Base-by-base conservation (phyloP, 2,329 filamentous ascomycete genomes). In the Colletotrichum melonis region DNA sequence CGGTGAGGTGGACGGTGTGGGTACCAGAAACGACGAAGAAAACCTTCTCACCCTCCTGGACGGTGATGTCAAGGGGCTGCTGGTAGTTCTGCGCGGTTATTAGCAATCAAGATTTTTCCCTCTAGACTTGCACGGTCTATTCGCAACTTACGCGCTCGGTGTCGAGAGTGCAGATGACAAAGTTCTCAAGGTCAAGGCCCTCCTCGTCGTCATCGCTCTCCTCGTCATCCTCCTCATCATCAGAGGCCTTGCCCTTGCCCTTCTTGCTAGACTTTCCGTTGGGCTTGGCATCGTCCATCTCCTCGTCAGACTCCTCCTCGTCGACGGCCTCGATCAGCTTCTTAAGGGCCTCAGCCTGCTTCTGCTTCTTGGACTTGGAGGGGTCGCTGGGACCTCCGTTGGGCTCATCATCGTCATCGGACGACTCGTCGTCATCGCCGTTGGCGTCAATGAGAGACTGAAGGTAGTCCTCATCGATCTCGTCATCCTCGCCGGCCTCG, bases 101-200 rank as follows among this genome's bases (percentile, higher is more conserved):
- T 63, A 73, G 71, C 62, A 26, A 8, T 28, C 32, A 12, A 35
- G 32, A 64, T 35, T 24, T 35, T 16, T 14, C 35, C 28, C 14
- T 30, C 46, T 24, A 46, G 24, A 24, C 38, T 46, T 26, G 14
- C 22, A 12, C 3, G 16, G 42, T 12, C 24, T 52, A 56, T 28
- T 55, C 38, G 60, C 52, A 71, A 69, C 89, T 83, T 92, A 98
- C 97, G 87, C 93, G 94, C 84, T 95, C 92, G 38, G 95, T 94
- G 86, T 98, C 95, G 67, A 99, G 91, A 75, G 97, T 99, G 91
- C 97, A 99, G 79, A 99, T 87, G 78, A 98, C 95, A 79, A 94
- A 94, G 87, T 98, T 94, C 83, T 98, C 95, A 66, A 96, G 87
- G 80, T 95, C 91, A 66, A 89, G 84, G 30, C 88, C 89, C 55